Evolutionary conservation across 2,329 filamentous ascomycete species (phyloP).

Genomic region (Neonectria neomacrospora): DNA sequence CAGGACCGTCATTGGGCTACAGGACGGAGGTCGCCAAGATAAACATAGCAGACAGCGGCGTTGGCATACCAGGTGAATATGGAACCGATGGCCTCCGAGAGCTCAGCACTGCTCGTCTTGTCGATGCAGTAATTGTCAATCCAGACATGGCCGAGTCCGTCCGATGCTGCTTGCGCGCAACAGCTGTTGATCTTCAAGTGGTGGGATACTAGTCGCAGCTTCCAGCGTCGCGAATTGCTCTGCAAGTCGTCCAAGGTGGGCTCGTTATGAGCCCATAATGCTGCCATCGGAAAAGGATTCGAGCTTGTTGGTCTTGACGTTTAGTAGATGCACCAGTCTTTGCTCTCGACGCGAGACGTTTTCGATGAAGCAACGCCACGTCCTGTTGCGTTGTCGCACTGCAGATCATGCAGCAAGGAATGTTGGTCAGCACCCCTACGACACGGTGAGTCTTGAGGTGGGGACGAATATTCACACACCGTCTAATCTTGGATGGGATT

Average conservation of each 20-base stretch:
- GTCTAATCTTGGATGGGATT: too few species aligned
- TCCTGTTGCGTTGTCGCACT: not conserved
- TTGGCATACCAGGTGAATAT: slow-evolving; percentile 6
- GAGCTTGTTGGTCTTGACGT: not conserved
- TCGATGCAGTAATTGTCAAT: slow-evolving; percentile 7
- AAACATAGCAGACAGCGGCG: slow-evolving; percentile 1
- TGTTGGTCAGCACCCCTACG: not conserved
- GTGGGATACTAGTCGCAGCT: too few species aligned
- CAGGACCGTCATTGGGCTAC: too few species aligned
- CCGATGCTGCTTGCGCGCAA: not conserved
- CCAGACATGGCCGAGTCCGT: not conserved
- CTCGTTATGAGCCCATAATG: not conserved
- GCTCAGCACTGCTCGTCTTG: slow-evolving; percentile 6
- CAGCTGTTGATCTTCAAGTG: not conserved
- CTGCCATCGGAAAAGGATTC: not conserved
- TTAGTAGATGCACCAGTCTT: not conserved
- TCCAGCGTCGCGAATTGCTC: not conserved
- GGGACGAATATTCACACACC: too few species aligned
- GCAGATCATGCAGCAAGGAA: not conserved
- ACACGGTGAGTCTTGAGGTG: not conserved
- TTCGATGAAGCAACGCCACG: not conserved
- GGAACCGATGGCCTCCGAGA: slow-evolving; percentile 6
- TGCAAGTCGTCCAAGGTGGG: not conserved
- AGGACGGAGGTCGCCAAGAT: not conserved
- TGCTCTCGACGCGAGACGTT: not conserved